Evolutionary conservation across 2,329 filamentous ascomycete genomes (phyloP).

Genomic region (Mycosphaerella arachidis): DNA sequence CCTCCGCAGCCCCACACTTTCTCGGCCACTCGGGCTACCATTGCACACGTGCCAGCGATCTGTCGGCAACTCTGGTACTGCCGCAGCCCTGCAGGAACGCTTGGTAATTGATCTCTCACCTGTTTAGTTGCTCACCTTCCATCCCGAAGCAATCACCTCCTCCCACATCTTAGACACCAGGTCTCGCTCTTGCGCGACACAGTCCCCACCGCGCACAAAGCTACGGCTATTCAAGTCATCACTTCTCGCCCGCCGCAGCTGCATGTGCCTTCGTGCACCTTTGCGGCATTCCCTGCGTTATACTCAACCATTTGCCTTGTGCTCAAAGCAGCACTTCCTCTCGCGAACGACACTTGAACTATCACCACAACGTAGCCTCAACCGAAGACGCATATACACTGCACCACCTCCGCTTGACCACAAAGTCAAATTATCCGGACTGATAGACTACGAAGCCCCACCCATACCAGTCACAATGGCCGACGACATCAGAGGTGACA

Average conservation of each 20-base stretch:
- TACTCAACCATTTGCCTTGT: not conserved
- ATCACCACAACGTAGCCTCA: not conserved
- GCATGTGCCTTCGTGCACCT: not conserved
- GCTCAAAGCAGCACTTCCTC: not conserved
- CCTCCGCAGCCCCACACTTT: not conserved
- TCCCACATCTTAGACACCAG: not conserved
- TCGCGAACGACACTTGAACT: not conserved
- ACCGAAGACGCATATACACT: not conserved
- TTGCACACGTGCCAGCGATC: not conserved
- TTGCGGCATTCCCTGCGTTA: not conserved
- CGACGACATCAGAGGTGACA: slow-evolving; percentile 24
- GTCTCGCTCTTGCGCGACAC: not conserved
- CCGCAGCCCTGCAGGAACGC: not conserved
- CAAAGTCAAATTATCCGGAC: slow-evolving; percentile 6
- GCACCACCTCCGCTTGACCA: not conserved
- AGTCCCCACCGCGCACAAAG: not conserved
- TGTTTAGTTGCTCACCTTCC: not conserved
- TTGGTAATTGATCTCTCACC: slow-evolving; percentile 9
- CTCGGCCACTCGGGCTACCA: not conserved
- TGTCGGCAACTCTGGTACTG: not conserved
- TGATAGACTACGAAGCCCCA: slow-evolving; percentile 16
- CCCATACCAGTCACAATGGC: slow-evolving; percentile 17
- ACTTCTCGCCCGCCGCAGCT: not conserved
- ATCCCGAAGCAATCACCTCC: not conserved
- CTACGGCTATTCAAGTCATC: not conserved